Evolutionary conservation across 345 rosid species (phyloP), one percentile per base, ranked within the genome.

Genomic region (Isatis tinctoria): DNA sequence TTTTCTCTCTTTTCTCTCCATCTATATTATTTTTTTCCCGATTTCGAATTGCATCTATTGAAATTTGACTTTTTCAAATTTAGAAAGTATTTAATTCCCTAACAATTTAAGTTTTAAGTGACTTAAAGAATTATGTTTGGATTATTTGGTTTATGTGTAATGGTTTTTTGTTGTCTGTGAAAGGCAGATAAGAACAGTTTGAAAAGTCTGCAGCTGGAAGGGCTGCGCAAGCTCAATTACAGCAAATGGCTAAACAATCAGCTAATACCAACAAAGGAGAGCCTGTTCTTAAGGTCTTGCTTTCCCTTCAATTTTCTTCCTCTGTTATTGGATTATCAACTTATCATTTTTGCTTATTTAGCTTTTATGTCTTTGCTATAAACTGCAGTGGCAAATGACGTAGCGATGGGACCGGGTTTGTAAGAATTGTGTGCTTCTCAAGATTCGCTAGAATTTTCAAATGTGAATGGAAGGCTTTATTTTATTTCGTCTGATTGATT

Each of bases 161-260:
- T 51, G 12, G 36, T 10, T 17, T 16, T 28, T 52, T n/a, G n/a
- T n/a, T 28, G 17, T 10, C 10, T 54, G 11, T 11, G 51, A 26
- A 28, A 72, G 70, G 67, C 95, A 94, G 98, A 82, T 90, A 91
- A 78, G 97, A 86, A 72, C 70, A 90, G 48, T 91, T 90, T 59
- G 89, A 94, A 27, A 90, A 91, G 66, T 94, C 98, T 27, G 95
- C 98, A 24, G 90, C 86, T 1, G 98, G 98, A 70, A 91, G 86
- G 78, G 98, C 97, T 63, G 97, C 98, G 2, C 85, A 86, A 20
- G 95, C 96, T 33, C 96, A 91, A 60, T 26, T 84, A 22, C 82
- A 90, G 63, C 88, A 74, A 17, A 83, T 85, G 90, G 91, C 96
- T 11, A 91, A 94, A 76, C 95, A 91, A 73, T 78, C 96, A 33